These are phyloP conservation scores for Flaveria robusta DNA, from an alignment of 129 eudicot species.

Conservation along the genomic window DNA sequence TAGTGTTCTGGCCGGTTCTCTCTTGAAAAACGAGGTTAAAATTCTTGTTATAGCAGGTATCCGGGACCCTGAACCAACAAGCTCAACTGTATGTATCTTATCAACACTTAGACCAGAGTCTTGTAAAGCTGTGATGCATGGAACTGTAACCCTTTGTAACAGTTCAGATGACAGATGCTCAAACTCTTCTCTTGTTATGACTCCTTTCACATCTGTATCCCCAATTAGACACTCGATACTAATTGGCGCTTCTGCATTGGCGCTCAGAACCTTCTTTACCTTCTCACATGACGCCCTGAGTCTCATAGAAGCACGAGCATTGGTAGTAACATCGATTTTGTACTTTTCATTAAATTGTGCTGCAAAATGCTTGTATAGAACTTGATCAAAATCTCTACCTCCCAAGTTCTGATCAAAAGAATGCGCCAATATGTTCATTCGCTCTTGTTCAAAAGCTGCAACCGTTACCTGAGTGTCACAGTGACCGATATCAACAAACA, in stretches of 20 bases:
- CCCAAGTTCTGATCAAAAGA: constrained; percentile 75
- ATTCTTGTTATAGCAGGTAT: constrained; percentile 63
- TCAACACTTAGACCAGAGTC: constrained; percentile 51
- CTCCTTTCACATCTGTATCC: constrained; percentile 81
- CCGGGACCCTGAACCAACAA: constrained; percentile 89
- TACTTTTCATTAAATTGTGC: constrained; percentile 50
- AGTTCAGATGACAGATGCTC: constrained; percentile 58
- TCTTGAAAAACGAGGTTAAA: constrained; percentile 46
- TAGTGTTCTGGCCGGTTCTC: constrained; percentile 62
- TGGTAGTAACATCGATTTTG: too few relatives aligned
- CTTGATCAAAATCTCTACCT: constrained; percentile 87
- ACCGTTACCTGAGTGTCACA: constrained; percentile 86
- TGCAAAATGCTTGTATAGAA: constrained; percentile 64
- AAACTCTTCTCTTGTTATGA: constrained; percentile 79
- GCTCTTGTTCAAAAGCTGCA: constrained; percentile 62
- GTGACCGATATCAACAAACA: constrained; percentile 84
- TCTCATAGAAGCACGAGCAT: too few relatives aligned
- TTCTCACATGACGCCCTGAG: constrained; percentile 82
- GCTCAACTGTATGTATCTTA: constrained; percentile 72
- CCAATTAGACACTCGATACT: constrained; percentile 80
- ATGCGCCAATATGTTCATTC: constrained; percentile 69
- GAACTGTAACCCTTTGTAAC: constrained; percentile 55
- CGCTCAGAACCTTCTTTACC: constrained; percentile 81
- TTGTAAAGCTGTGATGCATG: constrained; percentile 55
- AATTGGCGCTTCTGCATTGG: constrained; percentile 81